A percentile compares a stretch with the other conserved stretches of the same genome.
These are phyloP conservation scores for Phialemoniopsis sp. DNA, from an alignment of 2,329 filamentous ascomycete species.

Conservation along the genomic window DNA sequence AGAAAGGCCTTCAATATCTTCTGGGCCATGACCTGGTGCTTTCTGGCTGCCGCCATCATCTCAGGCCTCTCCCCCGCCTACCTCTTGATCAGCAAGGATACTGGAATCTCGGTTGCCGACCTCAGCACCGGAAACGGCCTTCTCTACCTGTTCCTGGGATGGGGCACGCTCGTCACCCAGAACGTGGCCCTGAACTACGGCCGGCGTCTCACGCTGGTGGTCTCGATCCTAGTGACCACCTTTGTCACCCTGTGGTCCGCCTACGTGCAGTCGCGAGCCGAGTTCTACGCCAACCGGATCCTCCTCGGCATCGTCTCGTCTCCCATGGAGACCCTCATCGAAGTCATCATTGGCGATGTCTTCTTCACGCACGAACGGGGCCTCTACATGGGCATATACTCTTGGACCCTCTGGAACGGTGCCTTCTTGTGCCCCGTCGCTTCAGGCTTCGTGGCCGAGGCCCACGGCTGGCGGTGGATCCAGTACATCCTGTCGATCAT, in stretches of 20 bases:
- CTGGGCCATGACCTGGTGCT: slow-evolving; percentile 17
- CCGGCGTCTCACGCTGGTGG: slow-evolving; percentile 9
- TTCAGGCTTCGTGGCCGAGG: slow-evolving; percentile 13
- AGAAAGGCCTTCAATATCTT: slow-evolving; percentile 15
- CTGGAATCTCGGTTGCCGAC: slow-evolving; percentile 17
- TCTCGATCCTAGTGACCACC: slow-evolving; percentile 11
- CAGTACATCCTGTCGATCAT: slow-evolving; percentile 15
- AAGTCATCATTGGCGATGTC: slow-evolving; percentile 15
- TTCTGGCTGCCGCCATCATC: slow-evolving; percentile 16
- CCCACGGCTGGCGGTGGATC: slow-evolving; percentile 18
- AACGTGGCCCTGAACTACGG: slow-evolving; percentile 12
- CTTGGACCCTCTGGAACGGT: slow-evolving; percentile 16
- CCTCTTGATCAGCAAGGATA: slow-evolving; percentile 14
- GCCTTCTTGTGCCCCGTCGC: slow-evolving; percentile 17
- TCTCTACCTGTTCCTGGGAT: slow-evolving; percentile 13
- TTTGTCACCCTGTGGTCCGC: slow-evolving; percentile 15
- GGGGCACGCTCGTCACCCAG: slow-evolving; percentile 15
- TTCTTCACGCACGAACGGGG: slow-evolving; percentile 13
- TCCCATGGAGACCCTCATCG: slow-evolving; percentile 15
- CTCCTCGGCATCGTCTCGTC: slow-evolving; percentile 15
- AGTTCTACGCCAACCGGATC: slow-evolving; percentile 17
- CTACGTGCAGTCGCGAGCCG: slow-evolving; percentile 11
- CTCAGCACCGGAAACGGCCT: slow-evolving; percentile 16
- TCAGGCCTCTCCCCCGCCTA: slow-evolving; percentile 17
- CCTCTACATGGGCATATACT: slow-evolving; percentile 11